Evolutionary conservation across 2,329 filamentous ascomycete species (phyloP), one percentile per base, ranked within the genome.

Genomic region (Cryphonectria carpinicola): DNA sequence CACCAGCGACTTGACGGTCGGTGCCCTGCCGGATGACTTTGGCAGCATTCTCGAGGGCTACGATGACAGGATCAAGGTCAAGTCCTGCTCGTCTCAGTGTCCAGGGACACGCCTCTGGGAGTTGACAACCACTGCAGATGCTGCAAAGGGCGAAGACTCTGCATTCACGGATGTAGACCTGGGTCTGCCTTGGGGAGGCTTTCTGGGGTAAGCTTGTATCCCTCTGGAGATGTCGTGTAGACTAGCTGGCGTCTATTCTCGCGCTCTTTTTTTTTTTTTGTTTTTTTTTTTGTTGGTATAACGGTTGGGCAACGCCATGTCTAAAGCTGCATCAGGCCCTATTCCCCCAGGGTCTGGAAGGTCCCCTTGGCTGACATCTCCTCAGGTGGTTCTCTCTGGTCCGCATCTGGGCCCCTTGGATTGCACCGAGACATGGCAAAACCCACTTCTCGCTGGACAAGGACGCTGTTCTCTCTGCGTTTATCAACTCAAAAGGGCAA

Each of bases 371-470:
- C 75, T 77, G 60, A 77, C 64, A 66, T 19, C 6, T 66, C 62
- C 19, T 62, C 66, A 89, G 92, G 75, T 97, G 94, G 89, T 95
- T 97, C 78, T 89, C 93, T 10, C 81, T 97, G 17, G 90, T 97
- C 6, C 89, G 94, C 25, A 84, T 93, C 4, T 96, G 91, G 89
- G 87, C 87, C 46, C 92, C 94, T 1, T 98, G 95, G 95, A 83
- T 97, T 14, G 93, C 92, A 10, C 95, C 95, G n/a, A 86, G 94
- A 54, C 95, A 98, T 78, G 95, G 95, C 17, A 89, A 87, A 73
- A 80, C 83, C 4, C 82, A 82, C 0, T 92, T 97, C 70, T 82
- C 83, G 5, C 83, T 95, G 5, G 91, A 94, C 72, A 93, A 94
- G 75, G 93, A 97, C 76, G 93, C 90, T 1, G 81, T 98, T 2